Base-by-base conservation (phyloP, 805 yeast species). In the Myxozyma sirexii region DNA sequence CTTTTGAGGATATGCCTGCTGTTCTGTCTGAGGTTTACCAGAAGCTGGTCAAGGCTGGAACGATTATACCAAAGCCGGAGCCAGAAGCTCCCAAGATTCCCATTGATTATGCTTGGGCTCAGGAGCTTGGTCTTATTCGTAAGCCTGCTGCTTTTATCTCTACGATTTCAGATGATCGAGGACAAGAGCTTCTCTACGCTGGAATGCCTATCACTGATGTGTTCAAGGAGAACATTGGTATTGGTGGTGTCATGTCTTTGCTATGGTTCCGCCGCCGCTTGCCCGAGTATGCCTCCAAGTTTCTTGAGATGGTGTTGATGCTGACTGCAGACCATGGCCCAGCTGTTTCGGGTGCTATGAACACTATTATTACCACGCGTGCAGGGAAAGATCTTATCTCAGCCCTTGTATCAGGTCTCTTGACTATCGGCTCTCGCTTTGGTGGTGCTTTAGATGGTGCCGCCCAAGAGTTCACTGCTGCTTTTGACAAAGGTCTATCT, bases 21-120 rank as follows among this genome's bases (percentile, higher is more conserved):
- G 68, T 60, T 17, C 70, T 77, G 24, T 60, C 70, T 39, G 57
- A 66, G 62, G 97, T 97, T 56, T 93, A 93, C 76, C 93, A 92
- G 75, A 84, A 84, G 72, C 81, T 94, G 68, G 77, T 76, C 35
- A 66, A 72, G 66, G 67, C 67, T 66, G 77, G 77, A 43, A 69
- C 65, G 43, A 76, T 77, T 56, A 72, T 70, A 41, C 78, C 78
- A 54, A 53, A 64, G 63, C 66, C 75, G 41, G 80, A 77, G 69
- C 80, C 79, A 29, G 80, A 73, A 61, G 77, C 77, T 24, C 80
- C 80, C 58, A 77, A 77, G 74, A 78, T 77, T 68, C 80, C 80
- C 46, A 73, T 77, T 49, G 80, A 77, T 69, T 77, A 78, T 71
- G 71, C 79, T 23, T 77, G 80, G 80, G 80, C 80, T 41, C 78